Conservation (phyloP, 73 alveolate species). For the Paramecium biaurelia region DNA sequence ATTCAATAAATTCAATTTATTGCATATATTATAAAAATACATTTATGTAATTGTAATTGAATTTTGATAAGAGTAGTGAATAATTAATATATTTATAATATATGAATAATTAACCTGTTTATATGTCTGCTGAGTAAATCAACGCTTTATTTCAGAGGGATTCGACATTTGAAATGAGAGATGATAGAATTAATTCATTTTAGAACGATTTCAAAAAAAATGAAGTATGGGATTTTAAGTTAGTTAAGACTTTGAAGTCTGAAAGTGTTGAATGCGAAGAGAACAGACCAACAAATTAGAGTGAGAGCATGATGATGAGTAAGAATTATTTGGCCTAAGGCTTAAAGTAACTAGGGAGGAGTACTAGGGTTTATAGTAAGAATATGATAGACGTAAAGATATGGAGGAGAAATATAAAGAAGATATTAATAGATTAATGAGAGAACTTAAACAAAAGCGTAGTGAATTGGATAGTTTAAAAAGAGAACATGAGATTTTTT, state of each 20-base stretch:
- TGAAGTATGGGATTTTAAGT: neutral
- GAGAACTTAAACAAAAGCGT: constrained; percentile 17
- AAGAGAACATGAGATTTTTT: neutral
- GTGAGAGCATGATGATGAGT: constrained; percentile 57
- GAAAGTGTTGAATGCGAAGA: constrained; percentile 40
- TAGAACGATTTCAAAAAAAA: neutral
- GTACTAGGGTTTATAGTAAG: neutral
- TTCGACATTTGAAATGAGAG: neutral
- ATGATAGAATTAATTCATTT: constrained; percentile 26
- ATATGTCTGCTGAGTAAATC: constrained; percentile 40
- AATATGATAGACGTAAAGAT: constrained; percentile 45
- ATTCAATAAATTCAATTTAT: neutral
- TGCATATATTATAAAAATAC: neutral
- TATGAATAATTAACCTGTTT: constrained; percentile 48
- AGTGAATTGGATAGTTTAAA: neutral
- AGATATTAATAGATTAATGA: constrained; percentile 32
- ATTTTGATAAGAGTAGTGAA: neutral
- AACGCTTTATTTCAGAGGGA: constrained; percentile 19
- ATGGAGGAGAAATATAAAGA: constrained; percentile 53
- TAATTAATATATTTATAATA: neutral
- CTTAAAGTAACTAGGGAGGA: constrained; percentile 38
- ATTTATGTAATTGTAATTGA: neutral
- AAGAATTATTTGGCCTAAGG: neutral
- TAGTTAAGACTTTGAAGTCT: constrained; percentile 7
- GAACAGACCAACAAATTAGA: constrained; percentile 48